Evolutionary conservation across 805 yeast species (phyloP).

Genomic region (Wickerhamomyces bovis): DNA sequence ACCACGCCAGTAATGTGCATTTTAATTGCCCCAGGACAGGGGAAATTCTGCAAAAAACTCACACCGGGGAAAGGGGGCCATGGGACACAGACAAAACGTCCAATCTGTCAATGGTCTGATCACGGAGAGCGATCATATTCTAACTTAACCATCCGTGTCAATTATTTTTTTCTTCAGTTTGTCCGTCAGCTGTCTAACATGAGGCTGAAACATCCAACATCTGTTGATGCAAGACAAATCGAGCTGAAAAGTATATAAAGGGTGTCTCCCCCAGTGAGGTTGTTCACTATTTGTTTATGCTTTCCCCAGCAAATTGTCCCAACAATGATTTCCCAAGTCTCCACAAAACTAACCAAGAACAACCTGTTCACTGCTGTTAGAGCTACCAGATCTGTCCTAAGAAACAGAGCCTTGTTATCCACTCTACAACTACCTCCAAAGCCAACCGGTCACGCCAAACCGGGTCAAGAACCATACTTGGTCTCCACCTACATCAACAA

Average conservation of each 20-base stretch:
- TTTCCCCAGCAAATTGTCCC: not conserved
- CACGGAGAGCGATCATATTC: not conserved
- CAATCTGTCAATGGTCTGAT: not conserved
- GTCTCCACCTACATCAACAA: conserved; percentile 46
- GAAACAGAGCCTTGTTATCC: conserved; percentile 15
- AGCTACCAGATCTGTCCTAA: conserved; percentile 1
- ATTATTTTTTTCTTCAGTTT: not conserved
- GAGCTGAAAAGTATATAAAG: not conserved
- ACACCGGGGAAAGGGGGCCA: not conserved
- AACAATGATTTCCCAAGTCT: not conserved
- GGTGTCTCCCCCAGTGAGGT: not conserved
- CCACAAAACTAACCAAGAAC: not conserved
- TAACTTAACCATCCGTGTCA: too few species aligned
- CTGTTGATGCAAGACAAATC: not conserved
- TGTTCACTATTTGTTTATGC: too few species aligned
- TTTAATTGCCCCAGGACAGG: not conserved
- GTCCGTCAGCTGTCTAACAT: not conserved
- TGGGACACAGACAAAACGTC: not conserved
- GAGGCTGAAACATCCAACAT: not conserved
- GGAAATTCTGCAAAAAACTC: too few species aligned
- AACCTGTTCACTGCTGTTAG: not conserved
- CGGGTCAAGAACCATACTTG: conserved; percentile 37
- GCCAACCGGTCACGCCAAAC: conserved; percentile 38
- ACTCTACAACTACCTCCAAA: conserved; percentile 21
- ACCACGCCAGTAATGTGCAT: too few species aligned